Evolutionary conservation across 495 filamentous ascomycete genomes (phyloP), one percentile per base, ranked within the genome.

Genomic region (Trichoderma virens): DNA sequence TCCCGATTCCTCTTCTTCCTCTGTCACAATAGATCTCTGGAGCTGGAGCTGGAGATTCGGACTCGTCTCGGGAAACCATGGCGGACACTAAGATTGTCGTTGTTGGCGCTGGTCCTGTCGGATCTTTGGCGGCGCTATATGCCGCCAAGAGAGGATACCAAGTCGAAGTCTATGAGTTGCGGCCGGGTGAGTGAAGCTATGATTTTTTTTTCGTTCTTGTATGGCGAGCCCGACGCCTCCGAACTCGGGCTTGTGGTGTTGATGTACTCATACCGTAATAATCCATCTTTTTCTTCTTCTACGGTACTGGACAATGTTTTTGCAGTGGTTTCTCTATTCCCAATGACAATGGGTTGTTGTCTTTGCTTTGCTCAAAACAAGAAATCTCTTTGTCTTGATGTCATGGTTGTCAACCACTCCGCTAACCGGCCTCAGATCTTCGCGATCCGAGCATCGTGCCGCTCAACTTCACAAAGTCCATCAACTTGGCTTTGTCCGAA

Each of bases 401-500:
- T 35, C 18, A 61, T 30, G 27, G 23, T 56, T 56, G 41, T 43
- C 61, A n/a, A 28, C 61, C 13, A 9, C 14, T 25, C 32, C 61
- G 30, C 25, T 28, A 43, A 43, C 14, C 23, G 13, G 47, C 3
- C 30, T 7, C 70, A 96, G 94, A 97, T 80, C 86, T 97, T 54
- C 88, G 95, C 34, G 84, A 93, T 69, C 87, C 90, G 5, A 83
- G 84, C 9, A 97, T 92, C 0, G 87, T 86, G 13, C 93, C 94
- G 0, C 80, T 97, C 62, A 97, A 98, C 71, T 97, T 98, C 74
- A 95, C 92, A 51, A 96, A 90, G 74, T 98, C 95, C 16, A 99
- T 99, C 80, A 99, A 98, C 70, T 79, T 99, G 23, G 92, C 94
- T 20, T 76, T 99, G 13, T 97, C 94, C 0, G 91, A 97, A 73